Evolutionary conservation across 768 basidiomycete genomes (phyloP).

Genomic region (Paxillus ammoniavirescens): DNA sequence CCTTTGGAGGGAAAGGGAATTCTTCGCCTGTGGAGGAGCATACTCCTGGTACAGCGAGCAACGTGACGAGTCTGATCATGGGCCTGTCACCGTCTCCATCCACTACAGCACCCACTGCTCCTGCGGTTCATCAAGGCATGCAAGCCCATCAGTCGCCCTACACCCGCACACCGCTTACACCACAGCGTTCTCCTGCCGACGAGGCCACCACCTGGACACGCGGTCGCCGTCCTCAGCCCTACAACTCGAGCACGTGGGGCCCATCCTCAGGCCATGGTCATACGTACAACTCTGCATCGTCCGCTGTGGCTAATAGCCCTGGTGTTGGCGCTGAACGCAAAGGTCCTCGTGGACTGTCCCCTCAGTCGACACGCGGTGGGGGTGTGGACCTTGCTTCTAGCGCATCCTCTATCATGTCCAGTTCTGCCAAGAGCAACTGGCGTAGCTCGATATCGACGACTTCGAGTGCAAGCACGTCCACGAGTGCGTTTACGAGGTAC

Average conservation of each 20-base stretch:
- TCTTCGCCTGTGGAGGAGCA: slow-evolving; percentile 36
- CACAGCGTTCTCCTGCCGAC: slow-evolving; percentile 39
- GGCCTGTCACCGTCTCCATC: slow-evolving; percentile 33
- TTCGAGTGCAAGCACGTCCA: slow-evolving; percentile 65
- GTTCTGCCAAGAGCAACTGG: slow-evolving; percentile 54
- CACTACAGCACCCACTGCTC: background rate
- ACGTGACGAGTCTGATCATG: slow-evolving; percentile 76
- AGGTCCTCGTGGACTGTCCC: slow-evolving; percentile 51
- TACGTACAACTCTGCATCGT: slow-evolving; percentile 9
- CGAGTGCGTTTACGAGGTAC: slow-evolving; percentile 75
- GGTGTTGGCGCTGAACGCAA: slow-evolving; percentile 29
- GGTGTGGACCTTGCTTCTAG: slow-evolving; percentile 50
- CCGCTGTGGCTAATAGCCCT: slow-evolving; percentile 10
- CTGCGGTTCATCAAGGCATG: slow-evolving; percentile 9
- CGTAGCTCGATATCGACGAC: slow-evolving; percentile 73
- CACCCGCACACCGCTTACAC: slow-evolving; percentile 28
- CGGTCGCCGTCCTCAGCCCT: slow-evolving; percentile 40
- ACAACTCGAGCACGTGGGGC: slow-evolving; percentile 20
- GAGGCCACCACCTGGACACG: slow-evolving; percentile 46
- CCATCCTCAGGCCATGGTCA: slow-evolving; percentile 13
- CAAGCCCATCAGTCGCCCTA: slow-evolving; percentile 20
- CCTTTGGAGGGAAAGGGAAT: slow-evolving; percentile 64
- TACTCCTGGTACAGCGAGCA: slow-evolving; percentile 66
- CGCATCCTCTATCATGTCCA: slow-evolving; percentile 60
- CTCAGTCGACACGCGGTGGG: slow-evolving; percentile 56